These are phyloP conservation scores for Leccinellum albellum DNA, from an alignment of 768 basidiomycete species.

Conservation along the genomic window DNA sequence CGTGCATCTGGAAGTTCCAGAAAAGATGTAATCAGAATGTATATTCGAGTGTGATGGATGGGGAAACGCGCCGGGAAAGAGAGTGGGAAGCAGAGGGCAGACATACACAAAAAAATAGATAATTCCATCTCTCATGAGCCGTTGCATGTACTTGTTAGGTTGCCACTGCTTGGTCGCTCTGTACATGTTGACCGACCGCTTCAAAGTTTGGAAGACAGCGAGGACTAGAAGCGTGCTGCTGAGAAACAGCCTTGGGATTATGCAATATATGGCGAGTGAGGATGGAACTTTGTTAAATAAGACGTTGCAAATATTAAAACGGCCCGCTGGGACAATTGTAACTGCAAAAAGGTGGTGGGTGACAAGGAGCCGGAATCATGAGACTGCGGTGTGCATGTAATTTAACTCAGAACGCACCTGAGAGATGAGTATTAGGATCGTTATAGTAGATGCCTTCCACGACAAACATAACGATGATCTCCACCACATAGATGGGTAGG, in stretches of 20 bases:
- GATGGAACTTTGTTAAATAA: neutral
- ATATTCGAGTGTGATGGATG: neutral
- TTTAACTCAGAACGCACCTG: neutral
- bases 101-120: conserved; percentile 12
- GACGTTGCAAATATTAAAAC: neutral
- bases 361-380: neutral
- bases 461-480: neutral
- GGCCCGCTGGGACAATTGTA: neutral
- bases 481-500: neutral
- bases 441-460: conserved; percentile 2
- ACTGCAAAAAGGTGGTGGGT: neutral
- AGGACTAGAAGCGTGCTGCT: neutral
- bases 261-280: neutral
- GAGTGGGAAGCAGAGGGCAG: neutral
- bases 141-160: conserved; percentile 6
- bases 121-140: conserved; percentile 3
- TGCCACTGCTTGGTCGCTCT: conserved; percentile 8
- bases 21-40: neutral
- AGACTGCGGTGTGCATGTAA: neutral
- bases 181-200: conserved; percentile 1
- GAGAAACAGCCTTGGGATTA: neutral
- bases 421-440: neutral
- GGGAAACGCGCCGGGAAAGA: neutral
- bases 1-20: neutral
- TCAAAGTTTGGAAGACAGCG: neutral